These are phyloP conservation scores for Calonectria henricotiae DNA, from an alignment of 2,329 filamentous ascomycete genomes.

Conservation along the genomic window DNA sequence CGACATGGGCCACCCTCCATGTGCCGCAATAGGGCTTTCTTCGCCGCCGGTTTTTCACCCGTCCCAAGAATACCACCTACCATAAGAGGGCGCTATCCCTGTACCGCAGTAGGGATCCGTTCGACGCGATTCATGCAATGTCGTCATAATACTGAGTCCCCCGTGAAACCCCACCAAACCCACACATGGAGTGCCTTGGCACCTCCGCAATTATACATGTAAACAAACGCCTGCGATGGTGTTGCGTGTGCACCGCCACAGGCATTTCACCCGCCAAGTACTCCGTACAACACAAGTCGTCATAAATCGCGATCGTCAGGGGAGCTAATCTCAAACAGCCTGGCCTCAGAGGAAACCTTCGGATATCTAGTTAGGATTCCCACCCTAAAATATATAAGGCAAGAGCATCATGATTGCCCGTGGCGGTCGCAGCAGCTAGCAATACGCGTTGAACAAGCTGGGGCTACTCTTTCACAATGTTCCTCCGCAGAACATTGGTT, in stretches of 20 bases:
- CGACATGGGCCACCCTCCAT: too few species aligned
- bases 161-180: background rate
- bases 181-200: background rate
- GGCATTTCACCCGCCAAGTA: background rate
- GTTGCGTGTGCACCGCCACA: background rate
- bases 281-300: background rate
- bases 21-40: too few species aligned
- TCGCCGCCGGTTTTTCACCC: too few species aligned
- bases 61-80: too few species aligned
- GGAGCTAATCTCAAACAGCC: background rate
- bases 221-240: background rate
- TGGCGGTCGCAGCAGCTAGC: background rate
- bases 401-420: background rate
- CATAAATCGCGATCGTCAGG: background rate
- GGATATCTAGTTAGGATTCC: background rate
- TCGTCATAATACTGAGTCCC: background rate
- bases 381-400: background rate
- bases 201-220: background rate
- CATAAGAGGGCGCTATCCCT: too few species aligned
- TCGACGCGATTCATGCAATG: background rate
- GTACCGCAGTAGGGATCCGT: background rate
- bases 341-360: background rate
- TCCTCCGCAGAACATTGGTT: background rate
- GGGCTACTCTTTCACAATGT: background rate
- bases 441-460: background rate